Conservation (phyloP, 371 early-diverging fungal species). For the Syncephalis plumigaleata region DNA sequence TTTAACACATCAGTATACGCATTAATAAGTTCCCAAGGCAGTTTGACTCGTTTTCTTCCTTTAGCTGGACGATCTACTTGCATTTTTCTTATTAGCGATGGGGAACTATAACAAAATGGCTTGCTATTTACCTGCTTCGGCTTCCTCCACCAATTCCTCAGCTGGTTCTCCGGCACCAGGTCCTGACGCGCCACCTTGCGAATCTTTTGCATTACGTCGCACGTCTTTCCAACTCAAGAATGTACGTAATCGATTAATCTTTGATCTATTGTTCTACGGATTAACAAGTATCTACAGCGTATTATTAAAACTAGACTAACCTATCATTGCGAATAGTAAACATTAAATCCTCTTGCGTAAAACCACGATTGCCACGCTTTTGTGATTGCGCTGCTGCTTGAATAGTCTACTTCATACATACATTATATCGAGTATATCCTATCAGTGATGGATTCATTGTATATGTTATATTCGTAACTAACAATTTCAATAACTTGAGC, state of each 20-base stretch:
- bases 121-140: conserved; percentile 7
- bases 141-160: conserved; percentile 48
- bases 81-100: not conserved
- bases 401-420: conserved; percentile 60
- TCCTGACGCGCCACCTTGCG: conserved; percentile 26
- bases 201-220: conserved; percentile 73
- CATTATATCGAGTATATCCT: not conserved
- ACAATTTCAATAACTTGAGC: conserved; percentile 89
- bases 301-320: too few species aligned
- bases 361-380: conserved; percentile 60
- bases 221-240: conserved; percentile 94
- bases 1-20: conserved; percentile 52
- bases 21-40: conserved; percentile 82
- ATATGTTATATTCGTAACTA: conserved; percentile 8
- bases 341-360: conserved; percentile 85
- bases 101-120: not conserved
- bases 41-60: conserved; percentile 55
- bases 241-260: conserved; percentile 75
- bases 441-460: not conserved
- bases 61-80: conserved; percentile 9
- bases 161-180: conserved; percentile 26
- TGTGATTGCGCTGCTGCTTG: conserved; percentile 73
- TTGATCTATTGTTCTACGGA: conserved; percentile 18
- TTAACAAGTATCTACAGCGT: too few species aligned
- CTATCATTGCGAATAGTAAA: conserved; percentile 92